These are phyloP conservation scores for Hirschioporus abietinus DNA, from an alignment of 768 basidiomycete genomes.

Conservation along the genomic window DNA sequence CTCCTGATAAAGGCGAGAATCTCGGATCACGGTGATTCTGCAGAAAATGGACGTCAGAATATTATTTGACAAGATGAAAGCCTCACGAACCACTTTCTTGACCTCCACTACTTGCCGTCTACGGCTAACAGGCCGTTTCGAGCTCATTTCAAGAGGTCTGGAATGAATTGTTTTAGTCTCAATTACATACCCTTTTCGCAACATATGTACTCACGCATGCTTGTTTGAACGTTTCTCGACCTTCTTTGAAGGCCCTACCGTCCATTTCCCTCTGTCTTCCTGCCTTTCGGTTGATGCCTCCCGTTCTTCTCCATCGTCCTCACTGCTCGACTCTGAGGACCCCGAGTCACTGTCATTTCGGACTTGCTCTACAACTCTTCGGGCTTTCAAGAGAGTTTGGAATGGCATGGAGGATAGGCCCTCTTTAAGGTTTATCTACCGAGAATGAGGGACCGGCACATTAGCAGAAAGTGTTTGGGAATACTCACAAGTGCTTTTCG, in stretches of 20 bases:
- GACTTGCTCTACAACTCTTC: conserved; percentile 42
- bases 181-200: too few species aligned
- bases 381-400: conserved; percentile 61
- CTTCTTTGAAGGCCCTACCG: conserved; percentile 36
- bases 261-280: conserved; percentile 37
- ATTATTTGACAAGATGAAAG: neutral
- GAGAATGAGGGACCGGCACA: neutral
- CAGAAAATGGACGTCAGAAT: conserved; percentile 1
- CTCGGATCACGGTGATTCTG: conserved; percentile 85
- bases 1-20: conserved; percentile 70
- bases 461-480: neutral
- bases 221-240: conserved; percentile 66
- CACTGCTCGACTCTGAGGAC: conserved; percentile 6
- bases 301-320: conserved; percentile 29
- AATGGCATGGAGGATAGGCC: conserved; percentile 60
- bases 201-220: conserved; percentile 65
- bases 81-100: conserved; percentile 48
- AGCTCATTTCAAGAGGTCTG: conserved; percentile 78
- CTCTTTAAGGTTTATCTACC: conserved; percentile 18
- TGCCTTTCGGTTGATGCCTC: conserved; percentile 26
- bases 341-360: conserved; percentile 33
- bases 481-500: neutral
- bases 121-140: conserved; percentile 80
- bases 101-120: conserved; percentile 65
- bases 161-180: neutral